Evolutionary conservation across 208 protist species (phyloP), one percentile per base, ranked within the genome.

Genomic region (Wallacemonas collosoma): DNA sequence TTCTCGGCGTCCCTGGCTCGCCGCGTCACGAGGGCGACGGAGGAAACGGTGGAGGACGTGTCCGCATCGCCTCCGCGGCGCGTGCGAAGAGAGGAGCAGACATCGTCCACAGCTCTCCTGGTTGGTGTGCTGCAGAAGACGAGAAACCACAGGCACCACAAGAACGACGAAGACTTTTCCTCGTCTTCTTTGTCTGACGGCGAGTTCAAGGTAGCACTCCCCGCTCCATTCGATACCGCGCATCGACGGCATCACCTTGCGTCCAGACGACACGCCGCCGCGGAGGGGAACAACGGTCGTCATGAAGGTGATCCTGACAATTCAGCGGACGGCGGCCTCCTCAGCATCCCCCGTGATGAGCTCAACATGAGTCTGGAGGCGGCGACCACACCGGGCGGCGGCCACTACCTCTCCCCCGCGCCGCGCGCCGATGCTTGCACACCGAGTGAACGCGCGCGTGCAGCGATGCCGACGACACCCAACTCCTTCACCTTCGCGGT

Each of bases 361-460:
- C 60, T 65, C n/a, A 65, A 65, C 60, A 65, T 65, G 60, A 65
- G 60, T 41, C 60, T 65, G 8, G 60, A 50, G 41, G n/a, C 60
- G 41, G 2, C 38, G 41, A 50, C 8, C 7, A 44, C 60, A 17
- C 43, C 60, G 7, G 39, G 41, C 3, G 15, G 12, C 3, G n/a
- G n/a, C 12, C 60, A 48, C 60, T 44, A 41, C 41, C 38, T 45
- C 12, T 38, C n/a, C 7, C 12, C 38, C 4, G 14, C n/a, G 45
- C 40, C 38, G 15, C 60, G 60, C 0, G 43, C 41, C 3, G 60
- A 65, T 50, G 60, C 14, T 4, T 41, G 39, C 40, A 48, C 57
- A 11, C 36, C 11, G 36, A n/a, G 9, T 7, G 26, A n/a, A 6
- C 40, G 14, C 41, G 26, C 6, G n/a, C 38, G 6, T 12, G 14